A percentile compares a stretch with the other conserved stretches of the same genome.
phyloP scores from a whole-genome alignment of 1,284 basidiomycete genomes.

The Flammula alnicola region DNA sequence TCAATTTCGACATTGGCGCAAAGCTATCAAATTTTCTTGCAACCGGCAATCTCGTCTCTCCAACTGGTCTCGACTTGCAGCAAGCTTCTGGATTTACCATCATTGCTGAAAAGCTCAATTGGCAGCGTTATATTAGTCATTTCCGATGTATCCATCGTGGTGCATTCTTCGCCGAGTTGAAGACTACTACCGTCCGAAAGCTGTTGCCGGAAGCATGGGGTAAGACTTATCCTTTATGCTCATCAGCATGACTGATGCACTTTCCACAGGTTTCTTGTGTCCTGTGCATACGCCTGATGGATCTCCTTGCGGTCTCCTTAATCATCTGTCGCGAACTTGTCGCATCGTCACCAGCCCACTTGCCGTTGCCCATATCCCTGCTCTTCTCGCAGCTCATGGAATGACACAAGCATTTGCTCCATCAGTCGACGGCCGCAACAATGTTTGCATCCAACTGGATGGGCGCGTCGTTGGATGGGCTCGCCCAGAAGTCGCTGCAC shows the following conservation, averaged over 20 bases:
- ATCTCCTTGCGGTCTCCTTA: constrained; percentile 95
- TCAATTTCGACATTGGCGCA: constrained; percentile 92
- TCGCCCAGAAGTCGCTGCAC: constrained; percentile 71
- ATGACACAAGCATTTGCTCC: constrained; percentile 92
- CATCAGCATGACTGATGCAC: constrained; percentile 10
- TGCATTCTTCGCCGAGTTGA: constrained; percentile 98
- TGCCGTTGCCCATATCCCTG: constrained; percentile 79
- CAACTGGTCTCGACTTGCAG: constrained; percentile 95
- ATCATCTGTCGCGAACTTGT: constrained; percentile 95
- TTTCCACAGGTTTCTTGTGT: constrained; percentile 84
- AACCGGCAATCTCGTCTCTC: constrained; percentile 95
- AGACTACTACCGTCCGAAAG: constrained; percentile 98
- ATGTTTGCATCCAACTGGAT: constrained; percentile 92
- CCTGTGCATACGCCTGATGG: constrained; percentile 99
- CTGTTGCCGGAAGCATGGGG: constrained; percentile 98
- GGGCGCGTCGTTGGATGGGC: constrained; percentile 98
- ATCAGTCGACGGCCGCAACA: constrained; percentile 80
- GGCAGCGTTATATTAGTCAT: constrained; percentile 97
- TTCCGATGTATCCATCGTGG: constrained; percentile 99
- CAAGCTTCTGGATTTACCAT: constrained; percentile 98
- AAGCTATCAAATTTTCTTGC: constrained; percentile 95
- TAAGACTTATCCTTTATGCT: constrained; percentile 36
- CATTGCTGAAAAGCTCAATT: constrained; percentile 98
- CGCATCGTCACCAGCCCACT: constrained; percentile 87
- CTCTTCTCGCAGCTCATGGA: constrained; percentile 85